These are phyloP conservation scores for Lantana camara DNA, from an alignment of 257 asterid genomes.

Conservation along the genomic window DNA sequence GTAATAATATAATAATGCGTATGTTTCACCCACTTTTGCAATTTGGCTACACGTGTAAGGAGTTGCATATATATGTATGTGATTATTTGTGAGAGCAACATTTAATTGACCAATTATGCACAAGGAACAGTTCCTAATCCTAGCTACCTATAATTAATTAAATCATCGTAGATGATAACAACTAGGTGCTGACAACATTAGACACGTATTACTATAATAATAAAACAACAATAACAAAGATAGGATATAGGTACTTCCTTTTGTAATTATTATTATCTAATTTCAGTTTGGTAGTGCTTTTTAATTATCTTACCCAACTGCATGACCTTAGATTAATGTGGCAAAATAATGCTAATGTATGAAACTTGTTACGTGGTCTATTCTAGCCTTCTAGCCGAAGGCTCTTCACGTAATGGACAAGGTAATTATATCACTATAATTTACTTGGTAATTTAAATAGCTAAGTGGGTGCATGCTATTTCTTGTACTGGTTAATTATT, in stretches of 20 bases:
- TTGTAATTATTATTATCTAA: slow-evolving; percentile 2
- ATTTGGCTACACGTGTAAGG: slow-evolving; percentile 30
- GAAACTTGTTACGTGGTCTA: slow-evolving; percentile 35
- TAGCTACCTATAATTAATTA: slow-evolving; percentile 5
- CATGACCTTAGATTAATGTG: slow-evolving; percentile 15
- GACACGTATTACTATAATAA: not conserved
- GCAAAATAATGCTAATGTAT: slow-evolving; percentile 12
- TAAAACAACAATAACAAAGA: not conserved
- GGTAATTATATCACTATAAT: no score
- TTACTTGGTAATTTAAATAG: no score
- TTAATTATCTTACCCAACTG: slow-evolving; percentile 26
- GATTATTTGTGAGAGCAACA: slow-evolving; percentile 16
- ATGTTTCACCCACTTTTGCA: slow-evolving; percentile 22
- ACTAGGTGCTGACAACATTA: slow-evolving; percentile 9
- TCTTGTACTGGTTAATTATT: not conserved
- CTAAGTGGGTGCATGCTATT: slow-evolving; percentile 4
- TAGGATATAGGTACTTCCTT: not conserved
- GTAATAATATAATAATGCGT: not conserved
- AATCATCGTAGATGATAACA: slow-evolving; percentile 14
- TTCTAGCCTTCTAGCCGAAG: slow-evolving; percentile 20
- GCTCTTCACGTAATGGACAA: no score
- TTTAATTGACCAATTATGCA: slow-evolving; percentile 8
- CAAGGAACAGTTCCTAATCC: slow-evolving; percentile 13
- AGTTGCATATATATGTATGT: not conserved
- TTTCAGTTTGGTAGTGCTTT: slow-evolving; percentile 19